These are phyloP conservation scores for Prunus yedoensis DNA, from an alignment of 331 rosid genomes.

Conservation along the genomic window DNA sequence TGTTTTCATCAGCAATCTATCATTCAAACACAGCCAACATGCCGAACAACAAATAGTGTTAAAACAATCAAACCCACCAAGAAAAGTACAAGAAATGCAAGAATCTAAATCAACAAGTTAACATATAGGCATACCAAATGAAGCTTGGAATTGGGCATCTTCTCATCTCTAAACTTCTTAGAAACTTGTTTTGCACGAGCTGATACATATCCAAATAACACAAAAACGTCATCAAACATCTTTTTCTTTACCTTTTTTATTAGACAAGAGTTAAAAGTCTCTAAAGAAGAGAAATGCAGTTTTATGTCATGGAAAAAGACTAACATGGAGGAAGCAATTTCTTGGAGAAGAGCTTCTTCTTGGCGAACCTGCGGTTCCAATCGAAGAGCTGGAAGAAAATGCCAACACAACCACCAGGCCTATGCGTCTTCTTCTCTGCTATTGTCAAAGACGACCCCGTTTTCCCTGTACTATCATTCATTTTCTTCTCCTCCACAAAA, in stretches of 20 bases:
- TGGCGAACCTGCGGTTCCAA: constrained; percentile 77
- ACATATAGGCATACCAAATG: constrained; percentile 64
- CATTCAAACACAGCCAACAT: constrained; percentile 20
- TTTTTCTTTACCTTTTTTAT: not conserved
- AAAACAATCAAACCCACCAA: constrained; percentile 3
- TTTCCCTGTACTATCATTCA: constrained; percentile 56
- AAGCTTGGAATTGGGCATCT: constrained; percentile 67
- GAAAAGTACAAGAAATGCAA: constrained; percentile 1
- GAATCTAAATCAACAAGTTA: not conserved
- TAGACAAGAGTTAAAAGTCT: not conserved
- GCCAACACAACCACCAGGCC: constrained; percentile 81
- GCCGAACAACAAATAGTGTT: not conserved
- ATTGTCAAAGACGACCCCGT: constrained; percentile 57
- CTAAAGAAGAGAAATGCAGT: constrained; percentile 4
- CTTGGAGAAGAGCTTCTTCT: constrained; percentile 83
- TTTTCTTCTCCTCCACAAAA: constrained; percentile 21
- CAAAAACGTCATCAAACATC: constrained; percentile 21
- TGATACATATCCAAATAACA: constrained; percentile 24
- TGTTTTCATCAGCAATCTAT: constrained; percentile 86
- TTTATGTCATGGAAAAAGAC: constrained; percentile 11
- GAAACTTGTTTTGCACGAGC: constrained; percentile 55
- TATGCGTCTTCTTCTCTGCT: constrained; percentile 62
- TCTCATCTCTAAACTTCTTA: constrained; percentile 72
- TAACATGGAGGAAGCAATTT: constrained; percentile 78
- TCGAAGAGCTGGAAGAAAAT: constrained; percentile 91